Percentiles rank a stretch among this genome's conserved stretches.
These are phyloP conservation scores for Aspergillus mulundensis DNA, from an alignment of 495 filamentous ascomycete genomes.

Conservation along the genomic window DNA sequence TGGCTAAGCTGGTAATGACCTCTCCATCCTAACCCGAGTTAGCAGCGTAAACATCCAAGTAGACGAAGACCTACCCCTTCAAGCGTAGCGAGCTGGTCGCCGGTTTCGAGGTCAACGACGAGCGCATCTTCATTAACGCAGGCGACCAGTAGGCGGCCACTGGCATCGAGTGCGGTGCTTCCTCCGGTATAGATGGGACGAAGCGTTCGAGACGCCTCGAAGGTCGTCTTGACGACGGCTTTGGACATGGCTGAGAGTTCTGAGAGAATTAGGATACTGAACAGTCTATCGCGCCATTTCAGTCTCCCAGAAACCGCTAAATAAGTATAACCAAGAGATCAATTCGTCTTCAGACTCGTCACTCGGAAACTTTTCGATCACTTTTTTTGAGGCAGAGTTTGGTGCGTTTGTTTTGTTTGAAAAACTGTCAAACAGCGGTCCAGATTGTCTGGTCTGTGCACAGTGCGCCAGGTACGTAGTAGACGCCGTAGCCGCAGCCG, in stretches of 20 bases:
- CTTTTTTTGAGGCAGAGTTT: constrained; percentile 33
- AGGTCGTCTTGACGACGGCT: constrained; percentile 70
- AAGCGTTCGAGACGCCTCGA: constrained; percentile 73
- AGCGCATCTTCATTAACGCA: constrained; percentile 86
- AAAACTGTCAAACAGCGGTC: not conserved
- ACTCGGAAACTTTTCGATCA: constrained; percentile 24
- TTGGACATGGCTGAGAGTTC: constrained; percentile 40
- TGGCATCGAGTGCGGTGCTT: constrained; percentile 74
- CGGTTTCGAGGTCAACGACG: constrained; percentile 79
- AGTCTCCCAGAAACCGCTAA: constrained; percentile 4
- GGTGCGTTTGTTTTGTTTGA: constrained; percentile 37
- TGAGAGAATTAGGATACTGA: not conserved
- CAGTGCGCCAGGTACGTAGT: not conserved
- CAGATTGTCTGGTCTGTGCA: constrained; percentile 31
- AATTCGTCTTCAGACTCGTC: constrained; percentile 5
- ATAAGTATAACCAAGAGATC: not conserved
- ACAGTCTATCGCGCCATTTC: constrained; percentile 25
- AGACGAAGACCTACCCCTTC: constrained; percentile 67
- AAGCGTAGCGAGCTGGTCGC: constrained; percentile 74
- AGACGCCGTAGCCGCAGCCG: constrained; percentile 18
- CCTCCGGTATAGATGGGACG: constrained; percentile 94
- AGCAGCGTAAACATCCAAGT: constrained; percentile 12
- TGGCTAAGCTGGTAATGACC: constrained; percentile 76
- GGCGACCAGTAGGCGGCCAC: constrained; percentile 78
- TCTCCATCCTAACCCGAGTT: constrained; percentile 73